phyloP scores from a whole-genome alignment of 129 eudicot genomes.

The Silybum marianum region DNA sequence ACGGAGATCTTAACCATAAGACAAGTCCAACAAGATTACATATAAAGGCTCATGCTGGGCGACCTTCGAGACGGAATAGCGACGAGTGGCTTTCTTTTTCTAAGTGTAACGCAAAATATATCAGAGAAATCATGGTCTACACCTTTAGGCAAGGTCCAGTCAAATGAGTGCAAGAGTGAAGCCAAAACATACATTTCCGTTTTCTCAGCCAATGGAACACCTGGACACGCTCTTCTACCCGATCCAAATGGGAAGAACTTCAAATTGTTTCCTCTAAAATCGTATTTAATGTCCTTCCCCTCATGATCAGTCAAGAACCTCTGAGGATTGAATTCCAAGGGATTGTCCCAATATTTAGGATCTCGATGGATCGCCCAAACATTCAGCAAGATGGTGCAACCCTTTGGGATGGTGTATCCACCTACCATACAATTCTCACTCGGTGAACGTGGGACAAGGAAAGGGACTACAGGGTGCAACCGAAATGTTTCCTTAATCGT shows the following conservation, averaged over 20 bases:
- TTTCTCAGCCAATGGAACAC: neutral
- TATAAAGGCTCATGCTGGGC: neutral
- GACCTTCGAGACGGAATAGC: constrained; percentile 23
- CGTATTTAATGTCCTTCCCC: neutral
- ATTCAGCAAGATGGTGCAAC: constrained; percentile 3
- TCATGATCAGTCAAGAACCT: constrained; percentile 16
- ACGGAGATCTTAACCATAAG: too few relatives aligned
- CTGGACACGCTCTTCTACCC: constrained; percentile 24
- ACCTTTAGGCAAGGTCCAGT: constrained; percentile 5
- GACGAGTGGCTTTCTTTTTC: constrained; percentile 7
- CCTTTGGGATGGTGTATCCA: constrained; percentile 20
- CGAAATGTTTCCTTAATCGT: constrained; percentile 8
- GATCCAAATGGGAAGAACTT: constrained; percentile 25
- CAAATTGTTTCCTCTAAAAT: constrained; percentile 20
- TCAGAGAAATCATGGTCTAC: constrained; percentile 1
- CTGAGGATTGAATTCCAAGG: constrained; percentile 17
- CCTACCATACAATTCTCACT: constrained; percentile 8
- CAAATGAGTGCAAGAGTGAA: constrained; percentile 16
- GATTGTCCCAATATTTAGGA: constrained; percentile 25
- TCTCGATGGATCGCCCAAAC: constrained; percentile 25
- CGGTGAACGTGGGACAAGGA: constrained; percentile 3
- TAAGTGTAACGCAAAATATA: neutral
- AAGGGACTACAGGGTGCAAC: constrained; percentile 7
- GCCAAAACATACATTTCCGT: neutral
- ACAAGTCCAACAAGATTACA: neutral